Evolutionary conservation across 1,139 yeast genomes (phyloP), one percentile per base, ranked within the genome.

Genomic region (Pichia sp.): DNA sequence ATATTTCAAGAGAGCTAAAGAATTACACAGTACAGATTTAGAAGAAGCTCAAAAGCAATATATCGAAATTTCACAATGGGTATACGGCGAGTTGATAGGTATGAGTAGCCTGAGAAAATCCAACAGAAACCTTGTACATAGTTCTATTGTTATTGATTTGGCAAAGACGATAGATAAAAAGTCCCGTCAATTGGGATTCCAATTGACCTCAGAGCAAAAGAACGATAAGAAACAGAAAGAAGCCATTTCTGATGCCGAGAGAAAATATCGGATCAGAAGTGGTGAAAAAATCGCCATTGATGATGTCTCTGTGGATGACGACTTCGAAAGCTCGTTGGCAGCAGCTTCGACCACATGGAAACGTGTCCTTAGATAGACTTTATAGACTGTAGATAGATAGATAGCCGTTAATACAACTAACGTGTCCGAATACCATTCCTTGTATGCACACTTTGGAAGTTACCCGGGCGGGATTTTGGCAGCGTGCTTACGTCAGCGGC

Each of bases 61-160:
- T 10, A 30, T 40, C 8, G 30, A 44, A 3, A 50, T 60, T 10
- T 53, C 59, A 2, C 30, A 39, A 7, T 63, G 67, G 67, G 58
- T 62, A 38, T 51, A 56, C 34, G 28, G 37, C 4, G 54, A 57
- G 34, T 42, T 59, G 15, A 43, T 47, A 35, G 48, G 48, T n/a
- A 31, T 60, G 14, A 42, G 47, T 15, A 38, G 47, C 2, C 50
- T 48, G 10, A 18, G 38, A n/a, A 32, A 32, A n/a, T n/a, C 34
- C 3, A 39, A 15, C 15, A 27, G 11, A 18, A 28, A 17, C 10
- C 12, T 39, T 4, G 34, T 30, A 2, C 20, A 38, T 11, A 38
- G 40, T 9, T 47, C 56, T 2, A 50, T 59, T 6, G 22, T 47
- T 9, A 35, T 56, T 14, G 67, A 63, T 46, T 41, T 61, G 14